Percentiles rank a stretch among this genome's conserved stretches.
Evolutionary conservation across 768 basidiomycete genomes (phyloP).

Genomic region (Tremella mesenterica): DNA sequence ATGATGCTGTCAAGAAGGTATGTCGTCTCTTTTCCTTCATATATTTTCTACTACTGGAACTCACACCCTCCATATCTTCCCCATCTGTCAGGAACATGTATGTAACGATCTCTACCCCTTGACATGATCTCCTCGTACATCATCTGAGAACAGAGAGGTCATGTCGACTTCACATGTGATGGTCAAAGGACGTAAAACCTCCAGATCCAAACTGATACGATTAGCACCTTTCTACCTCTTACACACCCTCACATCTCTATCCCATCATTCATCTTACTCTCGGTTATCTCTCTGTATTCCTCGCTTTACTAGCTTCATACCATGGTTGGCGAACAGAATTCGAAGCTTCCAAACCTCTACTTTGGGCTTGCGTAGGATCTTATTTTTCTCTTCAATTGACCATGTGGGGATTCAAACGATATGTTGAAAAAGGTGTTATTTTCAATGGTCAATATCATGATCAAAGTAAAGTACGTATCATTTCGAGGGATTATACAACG

Average conservation of each 20-base stretch:
- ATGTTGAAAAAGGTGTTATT: constrained; percentile 33
- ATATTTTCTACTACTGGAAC: background rate
- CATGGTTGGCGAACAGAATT: constrained; percentile 86
- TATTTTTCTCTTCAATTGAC: constrained; percentile 25
- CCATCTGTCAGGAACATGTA: too few relatives aligned
- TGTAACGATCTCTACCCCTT: too few relatives aligned
- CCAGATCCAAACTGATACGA: background rate
- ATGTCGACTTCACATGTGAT: background rate
- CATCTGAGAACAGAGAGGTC: too few relatives aligned
- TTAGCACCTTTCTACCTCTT: constrained; percentile 47
- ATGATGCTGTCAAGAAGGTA: constrained; percentile 85
- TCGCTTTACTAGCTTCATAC: constrained; percentile 69
- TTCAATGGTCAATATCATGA: constrained; percentile 72
- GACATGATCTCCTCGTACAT: too few relatives aligned
- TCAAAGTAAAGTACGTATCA: constrained; percentile 1
- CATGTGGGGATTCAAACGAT: constrained; percentile 35
- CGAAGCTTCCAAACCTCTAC: constrained; percentile 70
- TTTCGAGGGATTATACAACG: background rate
- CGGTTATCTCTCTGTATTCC: constrained; percentile 76
- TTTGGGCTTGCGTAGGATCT: constrained; percentile 64
- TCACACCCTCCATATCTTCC: too few relatives aligned
- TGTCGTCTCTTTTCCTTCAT: constrained; percentile 28
- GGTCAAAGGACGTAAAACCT: background rate
- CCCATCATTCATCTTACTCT: constrained; percentile 79
- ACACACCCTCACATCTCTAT: constrained; percentile 76